Evolutionary conservation across 2,329 filamentous ascomycete species (phyloP).

Genomic region (Fusarium sp.): DNA sequence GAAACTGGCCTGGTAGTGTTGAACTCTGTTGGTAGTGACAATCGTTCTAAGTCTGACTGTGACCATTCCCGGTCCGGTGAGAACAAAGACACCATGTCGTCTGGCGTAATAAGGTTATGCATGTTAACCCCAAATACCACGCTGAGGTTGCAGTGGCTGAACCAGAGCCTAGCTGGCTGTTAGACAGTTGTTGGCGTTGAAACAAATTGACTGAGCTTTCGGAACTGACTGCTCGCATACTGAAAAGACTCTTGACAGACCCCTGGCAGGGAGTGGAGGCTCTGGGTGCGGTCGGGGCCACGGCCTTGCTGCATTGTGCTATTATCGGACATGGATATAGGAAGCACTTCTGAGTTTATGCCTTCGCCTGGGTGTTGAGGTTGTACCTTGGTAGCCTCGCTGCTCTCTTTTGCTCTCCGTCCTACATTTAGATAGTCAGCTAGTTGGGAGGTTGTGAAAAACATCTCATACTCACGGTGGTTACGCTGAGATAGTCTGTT

Average conservation of each 20-base stretch:
- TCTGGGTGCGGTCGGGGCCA: neutral
- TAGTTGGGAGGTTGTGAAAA: too few species aligned
- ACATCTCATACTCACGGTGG: neutral
- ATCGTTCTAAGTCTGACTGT: neutral
- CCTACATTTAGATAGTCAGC: neutral
- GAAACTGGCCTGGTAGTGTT: neutral
- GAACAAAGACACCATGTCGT: neutral
- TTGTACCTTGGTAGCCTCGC: neutral
- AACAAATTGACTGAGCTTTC: neutral
- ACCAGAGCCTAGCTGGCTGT: neutral
- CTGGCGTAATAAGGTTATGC: neutral
- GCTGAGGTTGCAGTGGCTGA: neutral
- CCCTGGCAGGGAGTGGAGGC: neutral
- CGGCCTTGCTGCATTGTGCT: neutral
- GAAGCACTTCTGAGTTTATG: neutral
- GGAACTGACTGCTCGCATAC: neutral
- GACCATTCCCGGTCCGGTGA: neutral
- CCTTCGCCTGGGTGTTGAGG: neutral
- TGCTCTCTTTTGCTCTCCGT: neutral
- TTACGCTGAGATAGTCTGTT: neutral
- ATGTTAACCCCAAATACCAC: neutral
- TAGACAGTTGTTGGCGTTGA: neutral
- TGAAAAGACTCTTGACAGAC: neutral
- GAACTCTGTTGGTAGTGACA: neutral
- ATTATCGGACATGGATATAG: fast-evolving